Evolutionary conservation across 345 rosid species (phyloP), one percentile per base, ranked within the genome.

Genomic region (Euclidium syriacum): DNA sequence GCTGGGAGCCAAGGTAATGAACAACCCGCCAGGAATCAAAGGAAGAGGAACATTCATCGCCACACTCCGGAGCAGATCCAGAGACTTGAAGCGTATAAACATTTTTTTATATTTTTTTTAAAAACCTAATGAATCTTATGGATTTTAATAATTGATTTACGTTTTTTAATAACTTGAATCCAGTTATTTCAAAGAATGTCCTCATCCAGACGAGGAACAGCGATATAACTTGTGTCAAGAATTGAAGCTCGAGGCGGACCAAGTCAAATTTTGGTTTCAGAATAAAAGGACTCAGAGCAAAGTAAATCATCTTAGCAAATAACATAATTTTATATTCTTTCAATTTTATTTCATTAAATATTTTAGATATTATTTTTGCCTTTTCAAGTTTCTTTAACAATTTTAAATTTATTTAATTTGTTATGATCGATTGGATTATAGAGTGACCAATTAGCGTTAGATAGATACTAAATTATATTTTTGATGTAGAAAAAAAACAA

Each of bases 231-330:
- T 90, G 18, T 72, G 95, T 43, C 42, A 18, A 43, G 87, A 83
- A 19, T 51, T 90, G 25, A 73, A 81, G 4, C 78, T 90, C 0
- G 83, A 71, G 9, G 47, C 62, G 3, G 74, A 66, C 49, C 95
- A 87, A 61, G 58, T 90, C 71, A 90, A 83, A 29, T 87, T 87
- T 52, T 90, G 97, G 97, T 90, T 90, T 61, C 95, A 87, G 18
- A 87, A 87, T 77, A 90, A 83, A 60, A 76, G 95, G 52, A 85
- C 92, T 27, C 95, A 87, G 38, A 48, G 50, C 19, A 90, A 82
- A 88, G 97, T 85, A 42, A n/a, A 24, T 7, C 19, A 52, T 41
- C 53, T 58, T 22, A 15, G 8, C 52, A 68, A 38, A 43, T 34
- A 5, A 67, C 23, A 26, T 34, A 22, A 8, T 24, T 0, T 49